Conservation (phyloP, 352 stramenopile species). For the Blastocystis sp. region DNA sequence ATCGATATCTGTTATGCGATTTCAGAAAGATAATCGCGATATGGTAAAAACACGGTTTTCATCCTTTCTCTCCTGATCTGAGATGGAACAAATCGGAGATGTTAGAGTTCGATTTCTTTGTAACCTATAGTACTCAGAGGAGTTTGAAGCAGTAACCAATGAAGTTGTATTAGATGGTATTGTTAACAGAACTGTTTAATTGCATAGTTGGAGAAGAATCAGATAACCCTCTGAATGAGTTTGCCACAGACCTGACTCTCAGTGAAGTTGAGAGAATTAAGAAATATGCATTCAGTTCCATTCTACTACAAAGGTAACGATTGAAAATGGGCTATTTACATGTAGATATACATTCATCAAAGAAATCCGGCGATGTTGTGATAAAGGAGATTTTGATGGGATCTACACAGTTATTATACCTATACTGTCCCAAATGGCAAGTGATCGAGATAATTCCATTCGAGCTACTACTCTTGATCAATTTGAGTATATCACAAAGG, state of each 20-base stretch:
- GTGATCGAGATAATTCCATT: conserved; percentile 25
- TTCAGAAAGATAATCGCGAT: neutral
- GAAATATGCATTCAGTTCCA: conserved; percentile 7
- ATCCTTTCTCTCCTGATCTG: neutral
- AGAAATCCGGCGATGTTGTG: conserved; percentile 34
- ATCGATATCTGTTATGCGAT: neutral
- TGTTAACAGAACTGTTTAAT: neutral
- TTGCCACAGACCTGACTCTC: conserved; percentile 13
- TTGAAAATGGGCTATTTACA: neutral
- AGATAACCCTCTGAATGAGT: conserved; percentile 58
- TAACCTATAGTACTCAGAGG: conserved; percentile 39
- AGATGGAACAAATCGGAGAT: conserved; percentile 61
- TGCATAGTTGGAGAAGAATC: neutral
- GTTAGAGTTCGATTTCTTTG: neutral
- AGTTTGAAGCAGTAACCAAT: conserved; percentile 59
- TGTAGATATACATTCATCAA: conserved; percentile 40
- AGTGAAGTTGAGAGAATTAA: conserved; percentile 34
- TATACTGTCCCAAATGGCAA: neutral
- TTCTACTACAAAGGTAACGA: neutral
- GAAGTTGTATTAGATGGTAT: conserved; percentile 47
- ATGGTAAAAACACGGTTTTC: neutral
- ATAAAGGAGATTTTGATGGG: conserved; percentile 18
- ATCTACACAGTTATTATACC: conserved; percentile 29
- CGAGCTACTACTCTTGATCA: neutral
- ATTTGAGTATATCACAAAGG: conserved; percentile 53